These are phyloP conservation scores for Pyricularia sp. DNA, from an alignment of 2,329 filamentous ascomycete genomes.

Conservation along the genomic window DNA sequence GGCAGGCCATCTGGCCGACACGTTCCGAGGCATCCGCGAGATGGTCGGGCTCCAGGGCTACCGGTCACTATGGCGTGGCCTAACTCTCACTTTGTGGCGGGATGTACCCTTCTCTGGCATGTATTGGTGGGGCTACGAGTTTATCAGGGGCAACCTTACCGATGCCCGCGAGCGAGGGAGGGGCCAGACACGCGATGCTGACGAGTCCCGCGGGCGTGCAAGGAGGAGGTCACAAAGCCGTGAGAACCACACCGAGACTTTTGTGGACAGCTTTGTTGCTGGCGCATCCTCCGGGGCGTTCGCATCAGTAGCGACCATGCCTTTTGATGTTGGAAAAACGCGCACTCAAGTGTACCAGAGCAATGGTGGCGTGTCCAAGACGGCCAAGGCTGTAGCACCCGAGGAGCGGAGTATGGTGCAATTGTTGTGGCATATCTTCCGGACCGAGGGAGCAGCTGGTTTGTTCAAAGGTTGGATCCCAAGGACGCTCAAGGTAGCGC, in stretches of 20 bases:
- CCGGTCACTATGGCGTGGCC: constrained; percentile 76
- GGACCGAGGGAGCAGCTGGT: constrained; percentile 69
- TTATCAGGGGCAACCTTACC: constrained; percentile 61
- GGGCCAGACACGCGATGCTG: constrained; percentile 29
- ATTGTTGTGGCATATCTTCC: constrained; percentile 86
- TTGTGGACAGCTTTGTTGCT: constrained; percentile 81
- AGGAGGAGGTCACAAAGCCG: constrained; percentile 50
- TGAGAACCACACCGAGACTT: constrained; percentile 67
- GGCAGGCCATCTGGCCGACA: constrained; percentile 68
- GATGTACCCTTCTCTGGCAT: constrained; percentile 95
- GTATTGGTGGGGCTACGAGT: constrained; percentile 98
- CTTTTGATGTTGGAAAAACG: constrained; percentile 97
- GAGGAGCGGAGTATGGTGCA: constrained; percentile 72
- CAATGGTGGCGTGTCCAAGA: constrained; percentile 22
- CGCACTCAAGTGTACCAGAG: constrained; percentile 77
- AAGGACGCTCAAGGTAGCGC: constrained; percentile 86
- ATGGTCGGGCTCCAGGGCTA: constrained; percentile 77
- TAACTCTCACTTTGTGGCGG: constrained; percentile 87
- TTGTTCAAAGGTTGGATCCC: constrained; percentile 90
- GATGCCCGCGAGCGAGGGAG: constrained; percentile 51
- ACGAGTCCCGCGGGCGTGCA: constrained; percentile 27
- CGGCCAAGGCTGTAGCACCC: constrained; percentile 36
- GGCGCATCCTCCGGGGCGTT: constrained; percentile 76
- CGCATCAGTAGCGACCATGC: constrained; percentile 82
- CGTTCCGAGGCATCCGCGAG: constrained; percentile 62